These are phyloP conservation scores for Nidula microcarpa DNA, from an alignment of 768 basidiomycete genomes.

Conservation along the genomic window DNA sequence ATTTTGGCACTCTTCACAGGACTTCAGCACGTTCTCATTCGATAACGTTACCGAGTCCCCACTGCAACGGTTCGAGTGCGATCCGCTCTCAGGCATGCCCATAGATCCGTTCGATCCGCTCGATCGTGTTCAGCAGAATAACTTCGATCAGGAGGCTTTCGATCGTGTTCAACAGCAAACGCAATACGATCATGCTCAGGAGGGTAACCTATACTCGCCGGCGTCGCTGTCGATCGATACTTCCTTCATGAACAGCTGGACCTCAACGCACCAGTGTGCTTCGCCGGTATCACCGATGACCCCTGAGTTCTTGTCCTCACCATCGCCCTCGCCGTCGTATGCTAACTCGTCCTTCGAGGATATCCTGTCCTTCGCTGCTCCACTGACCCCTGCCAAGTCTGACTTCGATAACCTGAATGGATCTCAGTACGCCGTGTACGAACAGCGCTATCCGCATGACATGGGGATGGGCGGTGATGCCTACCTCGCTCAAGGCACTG, in stretches of 20 bases:
- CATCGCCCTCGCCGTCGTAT: conserved; percentile 22
- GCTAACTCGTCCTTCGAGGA: background rate
- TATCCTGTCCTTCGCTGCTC: too few species aligned
- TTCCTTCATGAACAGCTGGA: conserved; percentile 25
- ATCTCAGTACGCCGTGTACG: too few species aligned
- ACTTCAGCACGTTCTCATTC: conserved; percentile 37
- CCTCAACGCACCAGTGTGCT: conserved; percentile 36
- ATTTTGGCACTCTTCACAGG: conserved; percentile 26
- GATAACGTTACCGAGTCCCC: conserved; percentile 18
- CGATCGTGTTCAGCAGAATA: too few species aligned
- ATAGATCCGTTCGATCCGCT: conserved; percentile 9
- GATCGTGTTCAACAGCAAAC: too few species aligned
- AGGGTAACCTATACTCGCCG: too few species aligned
- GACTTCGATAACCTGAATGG: too few species aligned
- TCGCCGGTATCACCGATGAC: conserved; percentile 35
- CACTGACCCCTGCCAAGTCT: too few species aligned
- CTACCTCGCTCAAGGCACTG: conserved; percentile 3
- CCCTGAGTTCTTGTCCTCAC: conserved; percentile 37
- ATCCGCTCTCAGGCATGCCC: conserved; percentile 18
- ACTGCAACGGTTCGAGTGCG: conserved; percentile 14
- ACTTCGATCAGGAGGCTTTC: background rate
- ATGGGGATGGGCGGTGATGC: conserved; percentile 12
- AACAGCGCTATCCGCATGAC: conserved; percentile 7
- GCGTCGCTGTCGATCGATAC: conserved; percentile 26
- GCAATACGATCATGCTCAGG: too few species aligned